Evolutionary conservation across 2,329 filamentous ascomycete species (phyloP).

Genomic region (Akanthomyces muscarius): DNA sequence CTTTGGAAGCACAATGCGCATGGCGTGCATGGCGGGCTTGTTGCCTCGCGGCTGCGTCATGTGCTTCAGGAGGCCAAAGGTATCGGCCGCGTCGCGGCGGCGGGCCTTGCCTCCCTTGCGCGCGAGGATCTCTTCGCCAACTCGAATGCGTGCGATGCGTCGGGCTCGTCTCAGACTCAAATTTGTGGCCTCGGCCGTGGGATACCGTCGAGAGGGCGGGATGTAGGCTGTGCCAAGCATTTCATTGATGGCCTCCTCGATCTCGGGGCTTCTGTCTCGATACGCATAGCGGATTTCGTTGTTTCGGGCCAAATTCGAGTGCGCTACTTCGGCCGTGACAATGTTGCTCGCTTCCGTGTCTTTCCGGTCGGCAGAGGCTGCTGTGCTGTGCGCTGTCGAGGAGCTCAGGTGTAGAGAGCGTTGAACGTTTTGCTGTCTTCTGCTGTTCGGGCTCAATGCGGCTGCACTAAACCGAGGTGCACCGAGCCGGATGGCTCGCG

Average conservation of each 20-base stretch:
- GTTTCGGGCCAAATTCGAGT: conserved; percentile 11
- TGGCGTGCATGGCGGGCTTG: conserved; percentile 33
- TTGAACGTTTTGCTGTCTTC: not conserved
- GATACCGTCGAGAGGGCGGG: conserved; percentile 8
- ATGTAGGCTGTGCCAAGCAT: conserved; percentile 3
- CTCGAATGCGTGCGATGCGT: conserved; percentile 12
- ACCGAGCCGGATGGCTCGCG: conserved; percentile 3
- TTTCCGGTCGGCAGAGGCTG: not conserved
- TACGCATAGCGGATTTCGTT: conserved; percentile 1
- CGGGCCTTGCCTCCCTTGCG: not conserved
- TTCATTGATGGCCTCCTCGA: conserved; percentile 1
- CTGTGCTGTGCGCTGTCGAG: not conserved
- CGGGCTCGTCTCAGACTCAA: not conserved
- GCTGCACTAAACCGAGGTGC: conserved; percentile 3
- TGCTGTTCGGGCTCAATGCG: not conserved
- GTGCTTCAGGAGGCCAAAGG: conserved; percentile 35
- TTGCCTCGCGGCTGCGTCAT: conserved; percentile 32
- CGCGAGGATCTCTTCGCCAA: conserved; percentile 8
- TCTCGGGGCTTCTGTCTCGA: conserved; percentile 13
- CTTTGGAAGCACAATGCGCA: conserved; percentile 34
- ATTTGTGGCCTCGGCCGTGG: not conserved
- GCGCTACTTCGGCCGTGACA: not conserved
- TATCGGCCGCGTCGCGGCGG: conserved; percentile 20
- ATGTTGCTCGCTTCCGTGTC: not conserved
- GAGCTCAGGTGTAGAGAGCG: not conserved